Base-by-base conservation (phyloP, 352 stramenopile species). In the Hyaloperonospora arabidopsidis region DNA sequence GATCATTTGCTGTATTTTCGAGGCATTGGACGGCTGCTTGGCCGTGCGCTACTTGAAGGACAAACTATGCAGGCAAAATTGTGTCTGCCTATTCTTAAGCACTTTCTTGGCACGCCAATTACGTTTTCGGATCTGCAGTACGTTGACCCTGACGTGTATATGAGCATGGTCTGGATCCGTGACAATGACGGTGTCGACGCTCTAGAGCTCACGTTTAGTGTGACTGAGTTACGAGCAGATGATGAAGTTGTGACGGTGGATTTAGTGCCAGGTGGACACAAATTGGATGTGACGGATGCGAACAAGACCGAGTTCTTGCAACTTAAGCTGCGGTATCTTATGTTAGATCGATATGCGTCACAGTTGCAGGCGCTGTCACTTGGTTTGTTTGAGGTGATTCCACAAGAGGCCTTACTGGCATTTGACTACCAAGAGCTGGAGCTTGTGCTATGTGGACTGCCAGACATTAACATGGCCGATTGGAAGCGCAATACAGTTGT, bases 381-480 rank as follows among this genome's bases (percentile, higher is more conserved):
- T n/a, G 82, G 97, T 4, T 92, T 99, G 55, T 98, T 98, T 64
- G 95, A 98, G 63, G 87, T 98, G 7, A 86, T 99, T 34, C 96
- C 96, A 1, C 93, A 98, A 53, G 84, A 97, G 49, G 81, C 97
- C 8, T 70, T 99, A 22, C 93, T 96, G 40, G 84, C 98, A 0
- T 99, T 99, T 69, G 96, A 99, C 73, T 98, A 98, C 67, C 95
- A 98, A 67, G 95, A 99, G 69, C 73, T 99, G 25, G 81, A 92
- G 65, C 72, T 92, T 36, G 74, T 92, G 36, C 63, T 92, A n/a
- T 87, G 78, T 34, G 82, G 82, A 0, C 52, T 96, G n/a, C 74
- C 76, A 1, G 72, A 88, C 56, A 92, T 97, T 43, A 86, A 97
- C 58, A 56, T 97, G 8, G 67, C 51, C 6, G 91, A 98, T 57